These are phyloP conservation scores for Salisapilia sapeloensis DNA, from an alignment of 352 stramenopile genomes.

Conservation along the genomic window DNA sequence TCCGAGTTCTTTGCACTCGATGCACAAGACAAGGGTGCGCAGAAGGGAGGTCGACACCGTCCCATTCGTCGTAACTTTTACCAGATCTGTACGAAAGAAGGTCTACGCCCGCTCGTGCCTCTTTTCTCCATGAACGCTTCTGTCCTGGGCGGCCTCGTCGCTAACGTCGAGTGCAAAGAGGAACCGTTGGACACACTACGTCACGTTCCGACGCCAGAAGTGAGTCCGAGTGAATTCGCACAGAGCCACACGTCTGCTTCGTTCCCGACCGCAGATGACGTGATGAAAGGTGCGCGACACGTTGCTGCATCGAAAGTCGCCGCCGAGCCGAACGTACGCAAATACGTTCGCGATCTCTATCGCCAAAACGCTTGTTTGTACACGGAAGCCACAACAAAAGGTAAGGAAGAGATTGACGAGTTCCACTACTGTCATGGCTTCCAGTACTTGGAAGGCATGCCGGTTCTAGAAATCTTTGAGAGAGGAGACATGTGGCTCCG, in stretches of 20 bases:
- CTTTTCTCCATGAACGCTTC: conserved; percentile 79
- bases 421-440: conserved; percentile 78
- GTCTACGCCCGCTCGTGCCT: conserved; percentile 40
- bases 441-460: conserved; percentile 76
- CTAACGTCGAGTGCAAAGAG: conserved; percentile 50
- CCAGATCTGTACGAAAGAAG: conserved; percentile 77
- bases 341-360: conserved; percentile 72
- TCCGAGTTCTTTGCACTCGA: conserved; percentile 75
- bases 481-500: conserved; percentile 63
- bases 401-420: conserved; percentile 76
- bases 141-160: conserved; percentile 61
- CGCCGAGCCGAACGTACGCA: conserved; percentile 70
- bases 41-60: conserved; percentile 50
- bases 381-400: conserved; percentile 65
- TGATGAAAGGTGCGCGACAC: conserved; percentile 79
- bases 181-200: too few relatives aligned
- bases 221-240: conserved; percentile 43
- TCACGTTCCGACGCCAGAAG: conserved; percentile 56
- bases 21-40: conserved; percentile 29
- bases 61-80: conserved; percentile 76
- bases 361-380: conserved; percentile 54
- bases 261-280: conserved; percentile 69
- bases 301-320: conserved; percentile 76
- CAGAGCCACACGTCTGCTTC: conserved; percentile 73
- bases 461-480: conserved; percentile 61